A percentile compares a stretch with the other conserved stretches of the same genome.
These are phyloP conservation scores for Chamaecrista fasciculata DNA, from an alignment of 306 rosid species.

Conservation along the genomic window DNA sequence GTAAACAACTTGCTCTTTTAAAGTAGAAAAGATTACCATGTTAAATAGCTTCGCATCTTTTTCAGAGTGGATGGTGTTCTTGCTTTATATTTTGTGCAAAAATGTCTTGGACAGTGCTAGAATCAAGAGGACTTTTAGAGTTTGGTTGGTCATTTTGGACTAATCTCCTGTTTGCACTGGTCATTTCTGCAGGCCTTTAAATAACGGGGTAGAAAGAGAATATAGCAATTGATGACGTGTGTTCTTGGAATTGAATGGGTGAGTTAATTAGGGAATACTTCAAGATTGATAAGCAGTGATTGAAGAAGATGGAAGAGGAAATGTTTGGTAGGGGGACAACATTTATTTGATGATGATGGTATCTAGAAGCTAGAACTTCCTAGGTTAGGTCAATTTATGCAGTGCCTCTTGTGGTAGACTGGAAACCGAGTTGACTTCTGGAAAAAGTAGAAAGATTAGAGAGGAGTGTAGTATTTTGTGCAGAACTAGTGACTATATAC, in stretches of 20 bases:
- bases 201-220: neutral
- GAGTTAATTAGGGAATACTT: neutral
- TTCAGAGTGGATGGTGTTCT: neutral
- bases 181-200: neutral
- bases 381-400: neutral
- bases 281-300: neutral
- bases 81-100: neutral
- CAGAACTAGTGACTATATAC: neutral
- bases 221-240: neutral
- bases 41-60: neutral
- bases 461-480: neutral
- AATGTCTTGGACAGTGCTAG: neutral
- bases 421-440: neutral
- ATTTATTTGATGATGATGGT: neutral
- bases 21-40: neutral
- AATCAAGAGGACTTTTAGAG: neutral
- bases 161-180: constrained; percentile 6
- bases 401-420: neutral
- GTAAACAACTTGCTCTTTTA: too few species aligned
- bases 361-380: neutral
- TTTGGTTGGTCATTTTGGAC: neutral
- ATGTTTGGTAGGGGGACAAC: neutral
- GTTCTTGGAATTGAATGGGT: neutral
- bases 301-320: neutral
- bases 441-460: neutral